A percentile compares a stretch with the other conserved stretches of the same genome.
Conservation (phyloP, 2,329 filamentous ascomycete species). For the Ophiostoma tasmaniense region DNA sequence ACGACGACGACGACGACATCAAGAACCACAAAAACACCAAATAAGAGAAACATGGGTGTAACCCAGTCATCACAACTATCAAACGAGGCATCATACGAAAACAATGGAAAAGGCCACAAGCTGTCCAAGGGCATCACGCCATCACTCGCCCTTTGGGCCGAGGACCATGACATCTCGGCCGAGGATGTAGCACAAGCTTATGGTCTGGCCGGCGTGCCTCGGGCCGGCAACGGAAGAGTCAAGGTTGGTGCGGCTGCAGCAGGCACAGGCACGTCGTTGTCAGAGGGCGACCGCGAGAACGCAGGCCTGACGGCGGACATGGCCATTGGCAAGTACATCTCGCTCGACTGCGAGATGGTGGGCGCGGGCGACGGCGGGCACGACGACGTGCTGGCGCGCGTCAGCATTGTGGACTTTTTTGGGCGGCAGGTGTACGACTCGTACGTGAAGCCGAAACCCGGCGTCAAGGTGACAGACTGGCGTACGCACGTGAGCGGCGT, state of each 20-base stretch:
- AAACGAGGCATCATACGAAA: constrained; percentile 23
- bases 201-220: constrained; percentile 37
- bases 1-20: background rate
- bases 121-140: constrained; percentile 32
- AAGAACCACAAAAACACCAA: background rate
- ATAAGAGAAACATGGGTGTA: constrained; percentile 42
- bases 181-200: constrained; percentile 56
- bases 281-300: constrained; percentile 46
- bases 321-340: constrained; percentile 80
- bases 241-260: constrained; percentile 4
- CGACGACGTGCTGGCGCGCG: constrained; percentile 71
- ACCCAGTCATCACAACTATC: constrained; percentile 41
- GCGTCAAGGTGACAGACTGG: constrained; percentile 78
- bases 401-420: constrained; percentile 89
- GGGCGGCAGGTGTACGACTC: constrained; percentile 90
- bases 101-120: constrained; percentile 23
- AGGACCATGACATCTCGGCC: constrained; percentile 52
- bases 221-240: background rate
- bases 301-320: constrained; percentile 52
- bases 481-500: constrained; percentile 81
- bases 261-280: constrained; percentile 27
- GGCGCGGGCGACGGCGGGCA: constrained; percentile 65
- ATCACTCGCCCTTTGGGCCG: constrained; percentile 51
- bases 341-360: constrained; percentile 98
- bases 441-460: constrained; percentile 70